Percentiles rank a stretch among this genome's conserved stretches.
Evolutionary conservation across 2,329 filamentous ascomycete genomes (phyloP).

Genomic region (Venturia pyrina): DNA sequence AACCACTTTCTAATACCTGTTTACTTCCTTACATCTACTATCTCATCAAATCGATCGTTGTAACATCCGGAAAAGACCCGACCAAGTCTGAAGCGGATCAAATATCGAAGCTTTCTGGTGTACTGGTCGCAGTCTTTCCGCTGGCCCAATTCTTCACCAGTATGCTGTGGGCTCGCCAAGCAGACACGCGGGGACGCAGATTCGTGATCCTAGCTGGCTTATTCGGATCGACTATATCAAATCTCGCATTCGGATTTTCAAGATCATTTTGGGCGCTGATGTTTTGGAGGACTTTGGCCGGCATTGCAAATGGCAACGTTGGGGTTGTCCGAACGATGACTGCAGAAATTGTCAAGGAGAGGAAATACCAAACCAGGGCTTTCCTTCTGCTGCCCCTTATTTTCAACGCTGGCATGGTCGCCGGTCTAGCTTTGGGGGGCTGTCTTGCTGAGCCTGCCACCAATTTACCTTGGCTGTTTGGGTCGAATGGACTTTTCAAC

Average conservation of each 20-base stretch:
- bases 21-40: slow-evolving; percentile 65
- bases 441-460: slow-evolving; percentile 34
- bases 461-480: slow-evolving; percentile 36
- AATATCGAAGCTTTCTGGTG: slow-evolving; percentile 54
- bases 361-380: slow-evolving; percentile 41
- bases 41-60: slow-evolving; percentile 57
- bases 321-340: slow-evolving; percentile 55
- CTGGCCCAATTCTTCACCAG: slow-evolving; percentile 62
- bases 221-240: slow-evolving; percentile 48
- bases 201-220: slow-evolving; percentile 58
- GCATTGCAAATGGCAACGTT: slow-evolving; percentile 50
- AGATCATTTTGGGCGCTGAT: slow-evolving; percentile 46
- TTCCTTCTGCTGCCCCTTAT: slow-evolving; percentile 45
- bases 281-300: slow-evolving; percentile 48
- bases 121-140: slow-evolving; percentile 59
- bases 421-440: slow-evolving; percentile 26
- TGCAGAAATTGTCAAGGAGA: slow-evolving; percentile 49
- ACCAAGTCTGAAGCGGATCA: slow-evolving; percentile 38
- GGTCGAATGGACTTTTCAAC: slow-evolving; percentile 29
- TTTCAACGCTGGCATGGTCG: slow-evolving; percentile 32
- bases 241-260: slow-evolving; percentile 49
- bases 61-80: slow-evolving; percentile 32
- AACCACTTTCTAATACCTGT: slow-evolving; percentile 62
- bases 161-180: slow-evolving; percentile 58
- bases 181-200: slow-evolving; percentile 56